These are phyloP conservation scores for Begonia masoniana DNA, from an alignment of 306 rosid species.

Conservation along the genomic window DNA sequence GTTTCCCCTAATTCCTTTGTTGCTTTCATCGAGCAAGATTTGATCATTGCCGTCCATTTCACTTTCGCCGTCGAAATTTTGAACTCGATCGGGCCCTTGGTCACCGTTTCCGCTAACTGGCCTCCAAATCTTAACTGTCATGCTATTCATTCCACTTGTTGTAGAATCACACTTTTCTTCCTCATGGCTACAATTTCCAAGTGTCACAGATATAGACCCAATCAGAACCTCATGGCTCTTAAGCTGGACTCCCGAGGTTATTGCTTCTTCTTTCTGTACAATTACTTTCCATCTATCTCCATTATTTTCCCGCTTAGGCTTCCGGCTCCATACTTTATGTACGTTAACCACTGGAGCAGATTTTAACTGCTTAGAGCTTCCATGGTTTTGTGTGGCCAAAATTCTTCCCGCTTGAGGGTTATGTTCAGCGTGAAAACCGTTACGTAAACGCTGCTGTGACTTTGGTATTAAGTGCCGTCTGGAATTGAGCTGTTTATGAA, in stretches of 20 bases:
- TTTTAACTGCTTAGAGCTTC: conserved; percentile 27
- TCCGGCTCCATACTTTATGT: conserved; percentile 50
- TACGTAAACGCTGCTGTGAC: conserved; percentile 22
- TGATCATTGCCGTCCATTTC: conserved; percentile 24
- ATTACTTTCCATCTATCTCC: conserved; percentile 14
- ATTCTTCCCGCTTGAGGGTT: conserved; percentile 33
- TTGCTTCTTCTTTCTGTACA: conserved; percentile 28
- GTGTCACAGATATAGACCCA: conserved; percentile 64
- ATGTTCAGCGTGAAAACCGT: conserved; percentile 24
- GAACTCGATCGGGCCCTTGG: conserved; percentile 24
- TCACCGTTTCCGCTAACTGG: conserved; percentile 36
- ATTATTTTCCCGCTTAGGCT: conserved; percentile 32
- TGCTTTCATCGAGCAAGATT: conserved; percentile 15
- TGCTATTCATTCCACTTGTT: conserved; percentile 21
- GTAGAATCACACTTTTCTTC: conserved; percentile 27
- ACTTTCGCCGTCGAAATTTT: conserved; percentile 22
- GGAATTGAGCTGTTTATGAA: conserved; percentile 16
- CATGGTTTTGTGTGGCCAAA: conserved; percentile 31
- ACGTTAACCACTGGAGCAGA: conserved; percentile 17
- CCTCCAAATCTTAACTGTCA: conserved; percentile 40
- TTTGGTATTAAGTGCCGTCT: conserved; percentile 32
- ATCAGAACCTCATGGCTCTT: conserved; percentile 55
- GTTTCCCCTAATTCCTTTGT: conserved; percentile 11
- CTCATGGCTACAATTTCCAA: conserved; percentile 34
- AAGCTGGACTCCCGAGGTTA: conserved; percentile 16